Evolutionary conservation across 148 eudicot genomes (phyloP), one percentile per base, ranked within the genome.

Genomic region (Chenopodium berlandieri): DNA sequence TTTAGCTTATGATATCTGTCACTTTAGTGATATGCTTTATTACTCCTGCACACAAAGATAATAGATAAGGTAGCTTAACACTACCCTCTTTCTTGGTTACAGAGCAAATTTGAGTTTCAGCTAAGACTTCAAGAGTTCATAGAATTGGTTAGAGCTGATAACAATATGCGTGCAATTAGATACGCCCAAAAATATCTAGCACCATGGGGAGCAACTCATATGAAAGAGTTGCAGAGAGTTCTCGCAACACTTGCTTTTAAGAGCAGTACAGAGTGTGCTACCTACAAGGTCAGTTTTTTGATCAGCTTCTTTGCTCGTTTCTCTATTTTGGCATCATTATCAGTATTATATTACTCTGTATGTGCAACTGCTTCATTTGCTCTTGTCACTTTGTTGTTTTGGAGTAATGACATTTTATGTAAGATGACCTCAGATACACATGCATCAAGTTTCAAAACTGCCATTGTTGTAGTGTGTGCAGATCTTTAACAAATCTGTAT

Each of bases 91-190:
- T 80, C 22, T 74, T 79, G 79, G 47, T 84, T 71, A 69, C 92
- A 97, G 99, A 97, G 98, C 85, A 94, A 94, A 84, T 86, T 97
- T 27, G 99, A 97, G 86, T 97, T 97, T 88, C 98, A 92, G 89
- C 84, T 97, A 77, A 91, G 99, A 88, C 92, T 97, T 81, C 99
- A 97, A 86, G 99, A 94, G 83, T 97, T 97, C 84, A 87, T 97
- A 85, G 99, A 97, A 85, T 84, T 97, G 89, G 97, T 97, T 75
- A 88, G 99, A 88, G 89, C 91, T 80, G 99, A 91, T 73, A 88
- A 89, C 76, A 88, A 81, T 80, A 75, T 92, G 85, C 93, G 86
- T 75, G 99, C 99, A 75, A 91, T 97, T 80, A 27, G 85, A 70
- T 97, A 94, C 89, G 98, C 99, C 69, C 89, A 92, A 40, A 94